Evolutionary conservation across 2,329 filamentous ascomycete species (phyloP).

Genomic region (Lachnellula arida): DNA sequence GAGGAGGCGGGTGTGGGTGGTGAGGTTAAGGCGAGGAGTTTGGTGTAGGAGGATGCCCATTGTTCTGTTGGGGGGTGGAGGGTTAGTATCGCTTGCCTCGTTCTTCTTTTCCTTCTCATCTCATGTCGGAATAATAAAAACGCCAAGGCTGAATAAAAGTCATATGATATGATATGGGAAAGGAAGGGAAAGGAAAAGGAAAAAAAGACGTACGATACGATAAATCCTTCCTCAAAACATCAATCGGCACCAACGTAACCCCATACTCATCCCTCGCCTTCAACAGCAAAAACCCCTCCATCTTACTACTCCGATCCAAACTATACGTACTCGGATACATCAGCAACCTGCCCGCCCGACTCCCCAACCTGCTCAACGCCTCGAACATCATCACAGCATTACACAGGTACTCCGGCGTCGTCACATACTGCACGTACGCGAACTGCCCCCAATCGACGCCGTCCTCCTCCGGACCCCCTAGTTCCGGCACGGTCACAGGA

Average conservation of each 20-base stretch:
- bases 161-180: too few species aligned
- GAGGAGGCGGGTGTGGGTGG: conserved; percentile 44
- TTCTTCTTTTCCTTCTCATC: neutral
- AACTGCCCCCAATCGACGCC: neutral
- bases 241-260: conserved; percentile 41
- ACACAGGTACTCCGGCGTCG: neutral
- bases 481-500: conserved; percentile 5
- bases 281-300: conserved; percentile 34
- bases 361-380: conserved; percentile 32
- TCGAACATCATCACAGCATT: neutral
- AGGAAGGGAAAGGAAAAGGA: neutral
- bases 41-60: conserved; percentile 50
- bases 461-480: conserved; percentile 16
- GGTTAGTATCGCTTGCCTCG: neutral
- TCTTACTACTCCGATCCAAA: conserved; percentile 33
- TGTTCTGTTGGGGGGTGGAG: conserved; percentile 1
- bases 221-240: conserved; percentile 35
- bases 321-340: conserved; percentile 38
- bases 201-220: conserved; percentile 34
- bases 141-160: too few species aligned
- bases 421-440: neutral
- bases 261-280: conserved; percentile 42
- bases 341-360: conserved; percentile 41
- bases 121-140: too few species aligned
- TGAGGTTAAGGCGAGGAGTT: conserved; percentile 66